phyloP scores from a whole-genome alignment of 106 monocot genomes.

The Dendrobium officinale region DNA sequence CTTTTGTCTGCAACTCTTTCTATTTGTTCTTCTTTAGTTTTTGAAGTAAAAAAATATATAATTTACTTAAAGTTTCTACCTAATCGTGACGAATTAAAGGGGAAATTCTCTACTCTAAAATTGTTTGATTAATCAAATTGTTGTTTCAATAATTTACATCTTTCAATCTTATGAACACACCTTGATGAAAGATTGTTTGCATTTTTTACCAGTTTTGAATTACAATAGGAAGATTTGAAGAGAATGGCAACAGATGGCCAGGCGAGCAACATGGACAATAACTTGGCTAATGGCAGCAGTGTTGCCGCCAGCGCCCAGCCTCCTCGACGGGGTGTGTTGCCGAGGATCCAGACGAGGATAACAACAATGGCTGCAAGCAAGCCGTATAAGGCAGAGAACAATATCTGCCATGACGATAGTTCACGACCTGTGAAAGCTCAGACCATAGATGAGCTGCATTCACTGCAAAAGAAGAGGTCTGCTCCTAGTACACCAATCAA shows the following conservation, averaged over 20 bases:
- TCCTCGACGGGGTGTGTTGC: slow-evolving; percentile 25
- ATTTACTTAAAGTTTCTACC: too few species aligned
- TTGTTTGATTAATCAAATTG: too few species aligned
- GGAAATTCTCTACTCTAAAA: too few species aligned
- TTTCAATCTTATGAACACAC: too few species aligned
- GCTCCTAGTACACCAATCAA: slow-evolving; percentile 91
- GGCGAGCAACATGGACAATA: slow-evolving; percentile 24
- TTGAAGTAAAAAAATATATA: too few species aligned
- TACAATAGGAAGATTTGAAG: neutral
- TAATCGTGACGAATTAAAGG: too few species aligned
- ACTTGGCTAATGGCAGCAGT: slow-evolving; percentile 19
- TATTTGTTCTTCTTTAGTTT: too few species aligned
- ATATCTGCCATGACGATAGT: slow-evolving; percentile 97
- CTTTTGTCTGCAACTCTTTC: too few species aligned
- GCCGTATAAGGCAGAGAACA: slow-evolving; percentile 34
- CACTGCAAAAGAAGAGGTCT: slow-evolving; percentile 93
- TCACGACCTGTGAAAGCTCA: slow-evolving; percentile 78
- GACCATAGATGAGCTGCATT: slow-evolving; percentile 96
- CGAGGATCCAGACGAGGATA: slow-evolving; percentile 49
- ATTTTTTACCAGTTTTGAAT: neutral
- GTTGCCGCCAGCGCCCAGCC: neutral
- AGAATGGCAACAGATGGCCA: slow-evolving; percentile 11
- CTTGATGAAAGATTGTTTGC: neutral
- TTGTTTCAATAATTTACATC: too few species aligned
- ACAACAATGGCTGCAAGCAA: neutral